phyloP scores from a whole-genome alignment of 495 filamentous ascomycete genomes.

The Aspergillus olivimuriae region DNA sequence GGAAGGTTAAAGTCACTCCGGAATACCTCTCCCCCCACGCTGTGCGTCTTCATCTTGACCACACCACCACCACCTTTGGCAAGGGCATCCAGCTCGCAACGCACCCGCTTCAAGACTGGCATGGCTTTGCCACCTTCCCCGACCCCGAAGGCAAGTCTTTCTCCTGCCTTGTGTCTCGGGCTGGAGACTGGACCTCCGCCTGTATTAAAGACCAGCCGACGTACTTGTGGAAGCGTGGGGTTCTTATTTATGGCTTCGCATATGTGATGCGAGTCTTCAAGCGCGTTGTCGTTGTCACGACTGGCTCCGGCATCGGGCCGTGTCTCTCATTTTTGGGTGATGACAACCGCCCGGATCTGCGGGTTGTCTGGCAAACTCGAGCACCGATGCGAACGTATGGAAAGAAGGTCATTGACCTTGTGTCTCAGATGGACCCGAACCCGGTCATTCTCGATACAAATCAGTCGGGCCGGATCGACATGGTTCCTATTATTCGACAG shows the following conservation, averaged over 20 bases:
- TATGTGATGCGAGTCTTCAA: constrained; percentile 65
- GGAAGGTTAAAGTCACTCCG: constrained; percentile 49
- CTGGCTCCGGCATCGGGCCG: constrained; percentile 75
- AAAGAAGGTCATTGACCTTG: constrained; percentile 42
- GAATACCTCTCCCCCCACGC: constrained; percentile 65
- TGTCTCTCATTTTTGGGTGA: constrained; percentile 45
- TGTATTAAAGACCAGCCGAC: constrained; percentile 56
- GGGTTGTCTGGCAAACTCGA: constrained; percentile 55
- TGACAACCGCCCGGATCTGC: constrained; percentile 41
- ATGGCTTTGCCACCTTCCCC: constrained; percentile 73
- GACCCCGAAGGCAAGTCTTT: constrained; percentile 41
- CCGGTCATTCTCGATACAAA: constrained; percentile 52
- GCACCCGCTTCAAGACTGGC: constrained; percentile 65
- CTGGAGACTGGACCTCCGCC: constrained; percentile 75
- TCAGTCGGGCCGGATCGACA: constrained; percentile 41
- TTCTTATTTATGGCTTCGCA: constrained; percentile 61
- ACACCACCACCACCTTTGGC: constrained; percentile 41
- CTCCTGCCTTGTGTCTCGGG: constrained; percentile 68
- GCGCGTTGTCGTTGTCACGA: constrained; percentile 67
- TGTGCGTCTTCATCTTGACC: constrained; percentile 63
- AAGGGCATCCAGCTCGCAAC: constrained; percentile 44
- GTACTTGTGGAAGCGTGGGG: constrained; percentile 39
- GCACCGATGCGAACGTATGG: constrained; percentile 50
- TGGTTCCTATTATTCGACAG: constrained; percentile 52
- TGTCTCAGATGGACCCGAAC: constrained; percentile 43